Conservation (phyloP, 306 rosid genomes). For the Vigna trinervia region DNA sequence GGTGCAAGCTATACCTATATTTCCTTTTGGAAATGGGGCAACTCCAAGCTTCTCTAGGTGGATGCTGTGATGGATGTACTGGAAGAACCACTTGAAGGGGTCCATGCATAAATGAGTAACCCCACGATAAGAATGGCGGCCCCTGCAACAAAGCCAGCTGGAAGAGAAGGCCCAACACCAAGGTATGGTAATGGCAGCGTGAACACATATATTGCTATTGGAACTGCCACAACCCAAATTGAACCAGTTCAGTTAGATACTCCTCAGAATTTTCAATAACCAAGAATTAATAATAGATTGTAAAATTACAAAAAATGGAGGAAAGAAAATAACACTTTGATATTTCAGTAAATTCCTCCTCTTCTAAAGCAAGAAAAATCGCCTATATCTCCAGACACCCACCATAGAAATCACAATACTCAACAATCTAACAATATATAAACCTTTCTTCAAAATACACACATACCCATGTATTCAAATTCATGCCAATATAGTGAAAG, state of each 20-base stretch:
- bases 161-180: constrained; percentile 77
- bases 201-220: constrained; percentile 74
- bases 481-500: neutral
- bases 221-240: constrained; percentile 65
- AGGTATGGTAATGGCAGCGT: constrained; percentile 87
- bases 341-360: neutral
- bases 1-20: neutral
- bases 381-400: too few relatives aligned
- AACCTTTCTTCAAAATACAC: too few relatives aligned
- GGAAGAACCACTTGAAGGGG: constrained; percentile 58
- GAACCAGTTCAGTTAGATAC: constrained; percentile 25
- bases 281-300: neutral
- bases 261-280: constrained; percentile 20
- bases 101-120: constrained; percentile 75
- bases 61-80: constrained; percentile 50
- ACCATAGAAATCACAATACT: neutral
- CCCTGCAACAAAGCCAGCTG: constrained; percentile 80
- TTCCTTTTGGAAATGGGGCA: neutral
- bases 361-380: neutral
- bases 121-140: constrained; percentile 71
- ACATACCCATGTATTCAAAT: too few relatives aligned
- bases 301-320: neutral
- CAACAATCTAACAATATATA: too few relatives aligned
- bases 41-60: constrained; percentile 34
- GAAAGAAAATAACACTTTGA: constrained; percentile 2